phyloP scores from a whole-genome alignment of 2,329 filamentous ascomycete genomes.

The Paraconiothyrium sp. region DNA sequence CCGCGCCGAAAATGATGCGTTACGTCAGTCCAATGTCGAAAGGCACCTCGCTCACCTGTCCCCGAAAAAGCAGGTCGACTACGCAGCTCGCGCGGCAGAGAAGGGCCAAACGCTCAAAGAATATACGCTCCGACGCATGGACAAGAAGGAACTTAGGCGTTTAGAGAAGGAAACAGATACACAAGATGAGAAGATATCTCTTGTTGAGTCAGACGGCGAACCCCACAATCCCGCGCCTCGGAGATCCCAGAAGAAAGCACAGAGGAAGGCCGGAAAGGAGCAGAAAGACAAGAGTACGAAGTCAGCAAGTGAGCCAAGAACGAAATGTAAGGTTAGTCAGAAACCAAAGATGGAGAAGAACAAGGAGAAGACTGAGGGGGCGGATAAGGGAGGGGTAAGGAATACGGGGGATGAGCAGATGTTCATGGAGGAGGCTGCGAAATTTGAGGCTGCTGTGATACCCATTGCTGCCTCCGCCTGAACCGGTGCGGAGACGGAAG shows the following conservation, averaged over 20 bases:
- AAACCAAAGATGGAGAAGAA: slow-evolving; percentile 9
- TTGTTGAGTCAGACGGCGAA: not conserved
- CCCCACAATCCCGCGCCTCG: not conserved
- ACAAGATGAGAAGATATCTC: not conserved
- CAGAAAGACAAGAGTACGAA: slow-evolving; percentile 11
- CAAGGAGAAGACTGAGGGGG: not conserved
- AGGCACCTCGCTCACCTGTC: slow-evolving; percentile 36
- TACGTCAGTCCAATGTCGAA: not conserved
- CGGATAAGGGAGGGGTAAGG: not conserved
- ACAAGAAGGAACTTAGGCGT: slow-evolving; percentile 42
- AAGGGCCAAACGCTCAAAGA: slow-evolving; percentile 51
- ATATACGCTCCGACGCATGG: slow-evolving; percentile 46
- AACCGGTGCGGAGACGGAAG: not conserved
- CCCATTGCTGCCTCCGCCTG: not conserved
- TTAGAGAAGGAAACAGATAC: not conserved
- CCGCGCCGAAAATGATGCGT: not conserved
- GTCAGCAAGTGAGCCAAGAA: slow-evolving; percentile 5
- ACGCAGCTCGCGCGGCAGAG: slow-evolving; percentile 45
- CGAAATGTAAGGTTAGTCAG: not conserved
- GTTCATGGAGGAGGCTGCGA: slow-evolving; percentile 1
- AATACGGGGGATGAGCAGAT: not conserved
- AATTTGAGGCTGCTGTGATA: not conserved
- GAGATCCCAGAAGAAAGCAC: not conserved
- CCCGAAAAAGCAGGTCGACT: slow-evolving; percentile 39
- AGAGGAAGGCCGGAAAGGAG: not conserved